A percentile compares a stretch with the other conserved stretches of the same genome.
Evolutionary conservation across 2,329 filamentous ascomycete genomes (phyloP).

Genomic region (Magnaporthales sp.): DNA sequence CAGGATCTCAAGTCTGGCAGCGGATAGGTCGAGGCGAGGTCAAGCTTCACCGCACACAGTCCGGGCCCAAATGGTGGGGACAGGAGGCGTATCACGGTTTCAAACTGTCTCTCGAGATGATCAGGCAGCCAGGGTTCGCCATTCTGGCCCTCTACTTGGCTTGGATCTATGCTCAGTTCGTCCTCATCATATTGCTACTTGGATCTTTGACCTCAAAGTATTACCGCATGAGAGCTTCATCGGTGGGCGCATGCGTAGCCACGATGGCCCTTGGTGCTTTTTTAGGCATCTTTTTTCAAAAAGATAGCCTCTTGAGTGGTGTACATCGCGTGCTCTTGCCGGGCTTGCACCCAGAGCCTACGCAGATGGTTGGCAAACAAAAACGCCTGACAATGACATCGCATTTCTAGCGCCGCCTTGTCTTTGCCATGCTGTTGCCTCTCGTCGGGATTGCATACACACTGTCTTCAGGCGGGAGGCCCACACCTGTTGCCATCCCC

Average conservation of each 20-base stretch:
- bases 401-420: slow-evolving; percentile 57
- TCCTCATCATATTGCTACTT: slow-evolving; percentile 63
- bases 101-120: slow-evolving; percentile 58
- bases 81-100: slow-evolving; percentile 67
- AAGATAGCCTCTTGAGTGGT: slow-evolving; percentile 45
- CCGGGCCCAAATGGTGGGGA: slow-evolving; percentile 68
- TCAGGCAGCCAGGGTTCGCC: slow-evolving; percentile 65
- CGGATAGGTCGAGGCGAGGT: slow-evolving; percentile 64
- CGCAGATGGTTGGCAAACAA: slow-evolving; percentile 44
- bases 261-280: slow-evolving; percentile 61
- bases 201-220: slow-evolving; percentile 62
- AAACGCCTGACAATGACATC: slow-evolving; percentile 43
- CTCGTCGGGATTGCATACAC: slow-evolving; percentile 60
- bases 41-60: slow-evolving; percentile 65
- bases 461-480: slow-evolving; percentile 53
- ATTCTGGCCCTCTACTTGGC: slow-evolving; percentile 63
- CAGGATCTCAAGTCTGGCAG: slow-evolving; percentile 40
- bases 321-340: neutral
- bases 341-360: neutral
- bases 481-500: slow-evolving; percentile 52
- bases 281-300: slow-evolving; percentile 64
- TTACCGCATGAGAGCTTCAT: slow-evolving; percentile 55
- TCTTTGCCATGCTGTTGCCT: slow-evolving; percentile 61
- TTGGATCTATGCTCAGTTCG: slow-evolving; percentile 72
- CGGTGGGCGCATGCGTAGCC: slow-evolving; percentile 58